Conservation (phyloP, 148 eudicot species). For the Tetragonia tetragonoides region DNA sequence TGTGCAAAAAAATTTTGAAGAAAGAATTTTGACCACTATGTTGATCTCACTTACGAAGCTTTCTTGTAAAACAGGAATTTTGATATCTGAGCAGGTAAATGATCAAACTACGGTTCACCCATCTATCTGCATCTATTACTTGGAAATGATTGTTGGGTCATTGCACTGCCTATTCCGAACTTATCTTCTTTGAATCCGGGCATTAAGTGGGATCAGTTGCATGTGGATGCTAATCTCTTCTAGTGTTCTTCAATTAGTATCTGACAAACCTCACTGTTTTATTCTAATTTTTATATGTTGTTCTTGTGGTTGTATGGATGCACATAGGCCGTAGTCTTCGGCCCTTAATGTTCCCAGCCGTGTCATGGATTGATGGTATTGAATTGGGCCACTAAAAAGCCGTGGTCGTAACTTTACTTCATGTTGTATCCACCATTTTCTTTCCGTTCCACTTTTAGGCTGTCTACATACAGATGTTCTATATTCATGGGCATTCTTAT, state of each 20-base stretch:
- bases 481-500: not conserved
- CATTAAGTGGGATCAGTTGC: not conserved
- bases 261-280: not conserved
- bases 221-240: not conserved
- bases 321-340: not conserved
- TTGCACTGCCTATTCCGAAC: not conserved
- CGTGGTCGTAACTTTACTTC: not conserved
- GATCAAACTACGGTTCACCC: not conserved
- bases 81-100: conserved; percentile 65
- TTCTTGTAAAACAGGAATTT: conserved; percentile 45
- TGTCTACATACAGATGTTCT: not conserved
- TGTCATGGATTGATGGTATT: not conserved
- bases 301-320: not conserved
- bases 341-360: not conserved
- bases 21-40: conserved; percentile 51
- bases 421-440: not conserved
- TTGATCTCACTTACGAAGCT: conserved; percentile 75
- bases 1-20: conserved; percentile 51
- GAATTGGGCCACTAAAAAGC: not conserved
- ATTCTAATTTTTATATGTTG: not conserved
- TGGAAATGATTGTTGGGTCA: conserved; percentile 2
- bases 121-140: conserved; percentile 12
- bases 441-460: not conserved
- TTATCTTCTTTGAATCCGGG: not conserved
- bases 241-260: conserved; percentile 4